Evolutionary conservation across 75 land plant genomes (phyloP).

Genomic region (Cryptomeria japonica): DNA sequence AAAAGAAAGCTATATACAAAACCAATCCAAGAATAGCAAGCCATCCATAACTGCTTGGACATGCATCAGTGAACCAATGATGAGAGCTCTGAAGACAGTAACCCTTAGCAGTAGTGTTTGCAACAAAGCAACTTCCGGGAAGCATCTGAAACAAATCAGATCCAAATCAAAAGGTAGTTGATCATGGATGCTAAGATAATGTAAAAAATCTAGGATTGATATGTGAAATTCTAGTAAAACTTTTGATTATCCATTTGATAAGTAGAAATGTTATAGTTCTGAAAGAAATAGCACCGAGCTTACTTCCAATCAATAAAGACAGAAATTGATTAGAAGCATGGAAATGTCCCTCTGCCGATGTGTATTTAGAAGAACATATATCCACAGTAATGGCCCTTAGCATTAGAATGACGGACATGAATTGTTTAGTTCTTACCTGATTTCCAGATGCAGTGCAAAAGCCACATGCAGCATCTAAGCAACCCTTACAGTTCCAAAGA

Average conservation of each 20-base stretch:
- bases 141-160: constrained; percentile 30
- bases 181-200: background rate
- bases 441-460: constrained; percentile 41
- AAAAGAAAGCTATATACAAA: constrained; percentile 73
- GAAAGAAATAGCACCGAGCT: background rate
- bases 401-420: background rate
- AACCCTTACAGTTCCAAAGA: constrained; percentile 41
- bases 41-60: constrained; percentile 69
- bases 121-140: constrained; percentile 38
- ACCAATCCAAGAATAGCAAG: constrained; percentile 79
- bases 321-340: too few species aligned
- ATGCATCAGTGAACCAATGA: constrained; percentile 31
- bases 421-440: constrained; percentile 22
- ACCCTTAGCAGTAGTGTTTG: background rate
- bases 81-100: constrained; percentile 16
- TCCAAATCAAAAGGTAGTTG: background rate
- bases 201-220: background rate
- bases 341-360: background rate
- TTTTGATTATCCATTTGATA: background rate
- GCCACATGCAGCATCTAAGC: constrained; percentile 46
- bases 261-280: background rate
- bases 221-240: background rate
- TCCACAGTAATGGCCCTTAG: background rate
- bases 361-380: background rate
- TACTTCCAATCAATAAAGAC: too few species aligned